Evolutionary conservation across 164 flowering plant species (phyloP).

Genomic region (Protea cynaroides): DNA sequence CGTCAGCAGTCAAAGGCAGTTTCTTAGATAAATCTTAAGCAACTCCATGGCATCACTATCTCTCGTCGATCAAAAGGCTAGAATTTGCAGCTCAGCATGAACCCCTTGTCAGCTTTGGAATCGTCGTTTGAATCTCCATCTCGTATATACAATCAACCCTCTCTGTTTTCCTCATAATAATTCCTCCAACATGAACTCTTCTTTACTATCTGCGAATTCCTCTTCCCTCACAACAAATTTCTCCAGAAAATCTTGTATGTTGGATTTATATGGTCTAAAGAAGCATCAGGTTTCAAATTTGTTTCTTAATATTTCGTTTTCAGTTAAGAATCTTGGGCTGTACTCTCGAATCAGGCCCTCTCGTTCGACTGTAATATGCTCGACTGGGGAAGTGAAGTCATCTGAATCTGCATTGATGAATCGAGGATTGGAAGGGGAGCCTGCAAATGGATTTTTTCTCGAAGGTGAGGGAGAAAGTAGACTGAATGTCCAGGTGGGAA

Average conservation of each 20-base stretch:
- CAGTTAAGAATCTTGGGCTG: background rate
- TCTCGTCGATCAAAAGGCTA: too few species aligned
- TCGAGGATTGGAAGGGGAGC: background rate
- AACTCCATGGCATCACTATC: too few species aligned
- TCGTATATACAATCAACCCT: background rate
- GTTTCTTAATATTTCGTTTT: slow-evolving; percentile 3
- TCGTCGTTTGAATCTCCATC: background rate
- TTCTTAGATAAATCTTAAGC: too few species aligned
- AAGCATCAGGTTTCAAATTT: slow-evolving; percentile 4
- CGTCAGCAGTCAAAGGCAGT: too few species aligned
- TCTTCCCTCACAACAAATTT: slow-evolving; percentile 5
- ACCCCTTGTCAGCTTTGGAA: too few species aligned
- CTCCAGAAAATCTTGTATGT: background rate
- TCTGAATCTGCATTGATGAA: background rate
- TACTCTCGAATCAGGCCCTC: slow-evolving; percentile 8
- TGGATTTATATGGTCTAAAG: slow-evolving; percentile 1
- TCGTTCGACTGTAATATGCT: slow-evolving; percentile 14
- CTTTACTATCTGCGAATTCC: slow-evolving; percentile 15
- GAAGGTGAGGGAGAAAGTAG: slow-evolving; percentile 7
- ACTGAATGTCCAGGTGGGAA: slow-evolving; percentile 38
- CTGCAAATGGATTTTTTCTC: background rate
- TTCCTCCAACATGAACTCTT: slow-evolving; percentile 13
- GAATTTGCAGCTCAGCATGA: too few species aligned
- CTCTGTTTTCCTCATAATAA: background rate
- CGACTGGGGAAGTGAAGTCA: background rate